Base-by-base conservation (phyloP, 257 asterid species). In the Nicotiana tomentosiformis region DNA sequence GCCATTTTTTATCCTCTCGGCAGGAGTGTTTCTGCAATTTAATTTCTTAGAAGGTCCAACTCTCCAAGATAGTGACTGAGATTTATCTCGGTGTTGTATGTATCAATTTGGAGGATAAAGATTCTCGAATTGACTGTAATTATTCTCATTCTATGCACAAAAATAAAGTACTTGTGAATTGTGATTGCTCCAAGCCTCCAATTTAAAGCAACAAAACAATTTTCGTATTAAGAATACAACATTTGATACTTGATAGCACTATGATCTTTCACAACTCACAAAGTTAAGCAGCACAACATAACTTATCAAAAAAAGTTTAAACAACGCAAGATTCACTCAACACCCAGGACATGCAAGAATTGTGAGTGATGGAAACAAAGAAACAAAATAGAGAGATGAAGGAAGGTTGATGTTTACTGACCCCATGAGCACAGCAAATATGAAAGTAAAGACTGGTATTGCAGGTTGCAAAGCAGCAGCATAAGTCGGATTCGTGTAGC, bases 381-480 rank as follows among this genome's bases (percentile, higher is more conserved):
- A 81, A 76, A 83, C 65, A 26, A 10, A 39, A 72, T 26, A 53
- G 33, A 78, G 82, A 58, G 55, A 69, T 35, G 65, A 80, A 85
- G 83, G 83, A 60, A 26, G 37, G 69, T 84, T 78, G 26, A 74
- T 14, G 16, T 15, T 14, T 49, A 90, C 97, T 87, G 86, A 96
- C 99, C 99, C 98, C 98, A 93, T 96, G 49, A 90, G 53, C 26
- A 91, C 92, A 74, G 99, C 95, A 86, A 96, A 90, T 82, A 95
- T 87, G 87, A 96, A 94, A 46, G 99, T 96, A 56, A 96, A 94
- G 83, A 96, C 99, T 84, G 99, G 99, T 85, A 95, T 93, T 56
- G 99, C 86, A 51, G 99, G 99, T 86, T 96, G 99, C 81, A 94
- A 88, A 51, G 98, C 99, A 78, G 99, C 97, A 87, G 99, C 99